Base-by-base conservation (phyloP, 257 asterid genomes). In the Capsicum baccatum region DNA sequence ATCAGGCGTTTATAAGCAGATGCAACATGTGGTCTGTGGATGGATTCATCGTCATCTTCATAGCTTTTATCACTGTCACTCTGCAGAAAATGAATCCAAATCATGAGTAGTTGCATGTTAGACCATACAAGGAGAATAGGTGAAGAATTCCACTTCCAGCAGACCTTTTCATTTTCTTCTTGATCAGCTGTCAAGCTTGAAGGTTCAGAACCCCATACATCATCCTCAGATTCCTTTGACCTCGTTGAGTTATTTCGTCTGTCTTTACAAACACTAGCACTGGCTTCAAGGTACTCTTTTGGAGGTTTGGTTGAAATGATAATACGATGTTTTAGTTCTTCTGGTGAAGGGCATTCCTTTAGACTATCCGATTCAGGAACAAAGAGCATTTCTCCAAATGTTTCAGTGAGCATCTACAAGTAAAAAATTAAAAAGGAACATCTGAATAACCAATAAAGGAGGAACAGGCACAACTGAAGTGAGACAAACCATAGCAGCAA, bases 261-360 rank as follows among this genome's bases (percentile, higher is more conserved):
- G 66, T 91, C 94, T 78, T 86, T 83, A 19, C 57, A 33, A n/a
- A 78, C 55, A 84, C 87, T 91, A 59, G 83, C 59, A 85, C 89
- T 91, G 68, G 92, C 92, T 89, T 93, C 94, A n/a, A 91, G 96
- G 88, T 91, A 92, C 91, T 95, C 96, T 84, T 91, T 93, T 39
- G 98, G 98, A 87, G 97, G 98, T 86, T 95, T 95, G 44, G 98
- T 95, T 83, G 98, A 95, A 86, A 95, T 86, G n/a, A 95, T 88
- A 69, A 95, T 73, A 47, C 92, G 93, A 79, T 92, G 89, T 83
- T 92, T 95, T 56, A 95, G 79, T 64, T 92, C 93, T 80, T 95
- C 96, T 2, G 98, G 98, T 9, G 97, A 92, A 83, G 98, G 98
- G 79, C 94, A 89, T 64, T 91, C 96, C 79, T 90, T 82, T 55